Evolutionary conservation across 2,329 filamentous ascomycete species (phyloP).

Genomic region (Herpotrichia juniperi): DNA sequence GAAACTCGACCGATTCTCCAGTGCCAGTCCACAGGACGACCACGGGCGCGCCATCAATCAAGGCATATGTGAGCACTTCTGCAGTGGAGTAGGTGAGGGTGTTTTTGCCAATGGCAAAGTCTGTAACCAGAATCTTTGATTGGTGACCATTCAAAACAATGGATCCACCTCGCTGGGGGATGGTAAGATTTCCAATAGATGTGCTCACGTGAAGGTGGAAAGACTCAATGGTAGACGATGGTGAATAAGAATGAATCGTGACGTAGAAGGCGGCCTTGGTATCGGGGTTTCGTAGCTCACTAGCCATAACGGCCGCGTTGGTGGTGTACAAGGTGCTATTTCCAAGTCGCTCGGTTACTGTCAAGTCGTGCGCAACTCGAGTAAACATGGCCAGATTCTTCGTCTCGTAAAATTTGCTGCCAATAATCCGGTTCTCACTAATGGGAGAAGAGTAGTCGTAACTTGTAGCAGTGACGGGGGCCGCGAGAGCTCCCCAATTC

Average conservation of each 20-base stretch:
- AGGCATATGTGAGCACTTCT: constrained; percentile 56
- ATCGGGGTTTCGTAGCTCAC: constrained; percentile 64
- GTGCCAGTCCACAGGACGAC: constrained; percentile 47
- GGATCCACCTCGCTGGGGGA: constrained; percentile 57
- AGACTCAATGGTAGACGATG: constrained; percentile 56
- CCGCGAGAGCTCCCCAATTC: constrained; percentile 66
- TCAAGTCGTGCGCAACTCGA: constrained; percentile 62
- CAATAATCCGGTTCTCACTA: constrained; percentile 63
- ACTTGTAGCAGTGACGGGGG: constrained; percentile 63
- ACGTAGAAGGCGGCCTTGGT: constrained; percentile 66
- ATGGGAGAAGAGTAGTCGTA: constrained; percentile 71
- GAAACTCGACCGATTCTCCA: constrained; percentile 50
- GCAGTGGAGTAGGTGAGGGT: constrained; percentile 61
- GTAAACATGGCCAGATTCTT: constrained; percentile 68
- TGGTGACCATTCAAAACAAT: constrained; percentile 66
- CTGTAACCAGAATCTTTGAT: constrained; percentile 66
- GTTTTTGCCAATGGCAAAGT: constrained; percentile 61
- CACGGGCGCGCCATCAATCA: constrained; percentile 44
- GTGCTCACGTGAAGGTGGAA: constrained; percentile 64
- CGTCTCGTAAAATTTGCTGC: constrained; percentile 67
- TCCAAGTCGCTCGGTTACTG: constrained; percentile 58
- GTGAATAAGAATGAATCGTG: constrained; percentile 60
- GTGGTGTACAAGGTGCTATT: constrained; percentile 59
- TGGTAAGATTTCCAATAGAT: constrained; percentile 59
- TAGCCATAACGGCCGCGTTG: constrained; percentile 59